Conservation (phyloP, 2,329 filamentous ascomycete species). For the Botrytis sinoallii region DNA sequence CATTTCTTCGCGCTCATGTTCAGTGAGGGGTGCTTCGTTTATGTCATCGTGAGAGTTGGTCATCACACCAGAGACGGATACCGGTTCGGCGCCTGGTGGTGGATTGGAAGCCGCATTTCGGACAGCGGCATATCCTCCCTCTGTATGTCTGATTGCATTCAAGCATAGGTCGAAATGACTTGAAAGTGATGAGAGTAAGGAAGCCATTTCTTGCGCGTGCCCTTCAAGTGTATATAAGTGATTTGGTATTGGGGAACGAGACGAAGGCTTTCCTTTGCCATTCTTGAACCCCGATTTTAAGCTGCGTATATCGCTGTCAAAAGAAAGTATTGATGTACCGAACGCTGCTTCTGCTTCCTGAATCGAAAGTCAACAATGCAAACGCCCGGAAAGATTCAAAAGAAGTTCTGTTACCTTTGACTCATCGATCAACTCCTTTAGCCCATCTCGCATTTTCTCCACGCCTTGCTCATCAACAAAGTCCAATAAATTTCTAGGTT, state of each 20-base stretch:
- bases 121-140: conserved; percentile 70
- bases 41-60: conserved; percentile 50
- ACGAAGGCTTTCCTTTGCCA: conserved; percentile 36
- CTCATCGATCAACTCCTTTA: conserved; percentile 69
- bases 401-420: conserved; percentile 52
- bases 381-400: background rate
- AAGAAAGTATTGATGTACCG: conserved; percentile 63
- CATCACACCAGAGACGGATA: conserved; percentile 66
- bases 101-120: conserved; percentile 64
- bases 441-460: conserved; percentile 58
- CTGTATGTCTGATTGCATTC: conserved; percentile 84
- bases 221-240: conserved; percentile 44
- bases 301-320: conserved; percentile 68
- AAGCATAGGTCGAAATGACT: conserved; percentile 92
- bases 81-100: conserved; percentile 46
- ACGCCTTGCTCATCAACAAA: conserved; percentile 74
- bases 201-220: conserved; percentile 79
- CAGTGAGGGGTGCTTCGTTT: conserved; percentile 63
- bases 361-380: background rate
- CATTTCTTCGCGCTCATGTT: conserved; percentile 78
- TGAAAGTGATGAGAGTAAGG: conserved; percentile 74
- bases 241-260: conserved; percentile 42
- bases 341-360: conserved; percentile 67
- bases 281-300: conserved; percentile 50
- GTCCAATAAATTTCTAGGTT: conserved; percentile 64